Evolutionary conservation across 140 eudicot species (phyloP).

Genomic region (Senecio squalidus): DNA sequence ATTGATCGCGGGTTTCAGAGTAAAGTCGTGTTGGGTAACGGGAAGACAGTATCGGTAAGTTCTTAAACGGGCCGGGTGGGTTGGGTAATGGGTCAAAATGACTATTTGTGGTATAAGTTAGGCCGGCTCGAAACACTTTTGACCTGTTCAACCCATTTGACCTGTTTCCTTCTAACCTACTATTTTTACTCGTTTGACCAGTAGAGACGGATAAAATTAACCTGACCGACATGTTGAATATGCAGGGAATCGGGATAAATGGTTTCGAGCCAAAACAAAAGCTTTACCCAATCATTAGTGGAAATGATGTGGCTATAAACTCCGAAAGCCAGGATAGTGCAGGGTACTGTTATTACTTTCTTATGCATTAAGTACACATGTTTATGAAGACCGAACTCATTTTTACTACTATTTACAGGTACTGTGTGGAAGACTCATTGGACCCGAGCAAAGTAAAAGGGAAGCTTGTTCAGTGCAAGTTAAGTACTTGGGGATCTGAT

Average conservation of each 20-base stretch:
- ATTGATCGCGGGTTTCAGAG: slow-evolving; percentile 73
- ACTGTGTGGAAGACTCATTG: slow-evolving; percentile 58
- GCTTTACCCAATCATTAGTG: slow-evolving; percentile 58
- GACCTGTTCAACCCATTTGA: neutral
- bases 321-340: slow-evolving; percentile 44
- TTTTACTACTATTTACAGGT: slow-evolving; percentile 20
- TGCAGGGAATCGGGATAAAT: slow-evolving; percentile 75
- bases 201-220: neutral
- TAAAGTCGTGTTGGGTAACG: slow-evolving; percentile 60
- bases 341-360: slow-evolving; percentile 55
- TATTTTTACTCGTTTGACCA: neutral
- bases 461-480: slow-evolving; percentile 69
- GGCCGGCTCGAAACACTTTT: neutral
- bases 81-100: neutral
- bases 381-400: neutral
- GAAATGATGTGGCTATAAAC: slow-evolving; percentile 69
- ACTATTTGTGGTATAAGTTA: neutral
- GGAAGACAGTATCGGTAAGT: slow-evolving; percentile 51
- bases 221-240: neutral
- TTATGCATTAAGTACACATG: slow-evolving; percentile 8
- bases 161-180: neutral
- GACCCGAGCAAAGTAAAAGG: slow-evolving; percentile 82
- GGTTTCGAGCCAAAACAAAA: slow-evolving; percentile 46
- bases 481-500: slow-evolving; percentile 66
- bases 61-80: slow-evolving; percentile 1